Percentiles rank a stretch among this genome's conserved stretches.
These are phyloP conservation scores for Ceratonia siliqua DNA, from an alignment of 306 rosid genomes.

Conservation along the genomic window DNA sequence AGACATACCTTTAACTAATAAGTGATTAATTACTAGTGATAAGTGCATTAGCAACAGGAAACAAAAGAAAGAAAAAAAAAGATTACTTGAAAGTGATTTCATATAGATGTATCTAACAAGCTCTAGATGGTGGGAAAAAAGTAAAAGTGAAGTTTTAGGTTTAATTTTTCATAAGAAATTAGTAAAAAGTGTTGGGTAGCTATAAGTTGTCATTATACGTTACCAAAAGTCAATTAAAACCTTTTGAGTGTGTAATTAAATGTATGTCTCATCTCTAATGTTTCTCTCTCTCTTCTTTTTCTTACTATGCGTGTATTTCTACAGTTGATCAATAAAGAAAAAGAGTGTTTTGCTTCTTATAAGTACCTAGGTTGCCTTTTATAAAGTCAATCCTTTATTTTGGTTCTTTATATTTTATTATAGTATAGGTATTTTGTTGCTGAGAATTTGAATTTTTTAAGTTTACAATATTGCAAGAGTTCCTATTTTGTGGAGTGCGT, in stretches of 20 bases:
- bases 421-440: background rate
- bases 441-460: background rate
- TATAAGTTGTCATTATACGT: conserved; percentile 23
- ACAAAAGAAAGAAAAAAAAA: conserved; percentile 9
- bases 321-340: conserved; percentile 1
- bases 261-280: conserved; percentile 13
- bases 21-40: background rate
- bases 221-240: conserved; percentile 38
- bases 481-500: too few relatives aligned
- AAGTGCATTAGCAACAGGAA: background rate
- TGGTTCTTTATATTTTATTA: conserved; percentile 24
- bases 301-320: background rate
- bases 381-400: conserved; percentile 25
- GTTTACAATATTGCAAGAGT: background rate
- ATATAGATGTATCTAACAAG: background rate
- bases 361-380: conserved; percentile 13
- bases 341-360: conserved; percentile 27
- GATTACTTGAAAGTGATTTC: background rate
- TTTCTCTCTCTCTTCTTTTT: conserved; percentile 5
- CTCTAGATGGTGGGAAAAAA: background rate
- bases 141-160: conserved; percentile 24
- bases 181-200: conserved; percentile 29
- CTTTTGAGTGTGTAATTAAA: conserved; percentile 41
- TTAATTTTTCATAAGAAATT: conserved; percentile 23
- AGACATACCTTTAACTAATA: background rate